Base-by-base conservation (phyloP, 2,329 filamentous ascomycete species). In the Xylariaceae sp. region DNA sequence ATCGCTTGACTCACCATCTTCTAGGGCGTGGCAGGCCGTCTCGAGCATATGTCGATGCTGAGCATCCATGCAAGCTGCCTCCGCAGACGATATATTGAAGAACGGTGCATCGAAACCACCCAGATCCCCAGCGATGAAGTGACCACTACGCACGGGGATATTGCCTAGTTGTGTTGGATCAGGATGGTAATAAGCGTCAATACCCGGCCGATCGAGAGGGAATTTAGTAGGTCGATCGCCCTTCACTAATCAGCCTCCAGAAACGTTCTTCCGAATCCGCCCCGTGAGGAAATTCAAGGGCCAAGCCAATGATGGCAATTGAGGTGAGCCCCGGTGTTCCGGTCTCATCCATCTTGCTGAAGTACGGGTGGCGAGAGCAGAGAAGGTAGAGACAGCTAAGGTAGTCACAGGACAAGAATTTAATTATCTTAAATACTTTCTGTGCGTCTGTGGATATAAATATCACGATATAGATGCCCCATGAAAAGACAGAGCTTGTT, bases 61-160 rank as follows among this genome's bases (percentile, higher is more conserved):
- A 8, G 55, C 49, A 30, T 58, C 58, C 53, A 58, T 58, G 7
- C 45, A 45, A 6, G 20, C 20, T 1, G 55, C 58, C 26, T 58
- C 58, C 1, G 2, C 20, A 0, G 49, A 26, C 6, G 45, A 33
- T 2, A 61, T 56, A 6, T 32, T 41, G n/a, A 61, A 61, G 29
- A 61, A 61, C 0, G 52, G 43, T 1, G 55, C 53, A 43, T 61
- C 58, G 16, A 61, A 61, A 6, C 30, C 47, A 7, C 26, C 42
- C 1, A 48, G 16, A 5, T 54, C 41, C 8, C 30, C 29, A 4
- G 39, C 3, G 6, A 56, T n/a, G 23, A 61, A 61, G 36, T 55
- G 39, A 3, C 47, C 55, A 4, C 49, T 26, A n/a, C 45, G 15
- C 7, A 57, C 4, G 1, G 53, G 50, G 6, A 57, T n/a, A 7